These are phyloP conservation scores for Calonectria pseudoturangicola DNA, from an alignment of 2,329 filamentous ascomycete genomes.

Conservation along the genomic window DNA sequence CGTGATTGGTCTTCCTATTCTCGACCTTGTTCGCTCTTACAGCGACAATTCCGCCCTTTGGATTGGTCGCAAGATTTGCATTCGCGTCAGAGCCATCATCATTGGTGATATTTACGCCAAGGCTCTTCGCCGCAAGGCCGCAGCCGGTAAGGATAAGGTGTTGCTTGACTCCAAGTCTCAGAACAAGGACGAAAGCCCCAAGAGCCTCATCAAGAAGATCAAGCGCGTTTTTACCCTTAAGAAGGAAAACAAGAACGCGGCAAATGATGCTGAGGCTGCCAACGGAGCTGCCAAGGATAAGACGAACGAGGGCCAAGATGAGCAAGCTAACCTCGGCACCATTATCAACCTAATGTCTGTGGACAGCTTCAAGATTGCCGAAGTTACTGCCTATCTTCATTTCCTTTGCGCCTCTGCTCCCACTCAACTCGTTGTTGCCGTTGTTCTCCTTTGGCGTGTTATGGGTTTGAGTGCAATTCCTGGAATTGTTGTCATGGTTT, in stretches of 20 bases:
- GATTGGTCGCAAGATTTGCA: slow-evolving; percentile 95
- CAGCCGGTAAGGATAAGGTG: slow-evolving; percentile 83
- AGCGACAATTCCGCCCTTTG: slow-evolving; percentile 91
- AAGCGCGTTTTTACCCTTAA: slow-evolving; percentile 78
- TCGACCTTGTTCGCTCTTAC: slow-evolving; percentile 87
- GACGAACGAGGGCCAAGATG: slow-evolving; percentile 67
- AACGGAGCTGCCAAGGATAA: slow-evolving; percentile 60
- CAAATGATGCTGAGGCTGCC: slow-evolving; percentile 59
- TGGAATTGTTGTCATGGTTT: slow-evolving; percentile 91
- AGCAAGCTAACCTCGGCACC: slow-evolving; percentile 94
- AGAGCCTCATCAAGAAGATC: slow-evolving; percentile 68
- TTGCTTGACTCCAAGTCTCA: slow-evolving; percentile 74
- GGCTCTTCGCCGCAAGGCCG: slow-evolving; percentile 91
- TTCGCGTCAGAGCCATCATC: slow-evolving; percentile 93
- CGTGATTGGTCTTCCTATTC: slow-evolving; percentile 90
- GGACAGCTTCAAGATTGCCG: slow-evolving; percentile 98
- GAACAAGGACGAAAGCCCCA: slow-evolving; percentile 57
- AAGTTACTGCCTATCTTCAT: slow-evolving; percentile 95
- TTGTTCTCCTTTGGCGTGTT: slow-evolving; percentile 89
- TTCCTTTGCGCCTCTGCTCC: slow-evolving; percentile 96
- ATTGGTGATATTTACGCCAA: slow-evolving; percentile 99
- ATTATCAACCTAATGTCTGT: slow-evolving; percentile 99
- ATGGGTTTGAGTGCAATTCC: slow-evolving; percentile 96
- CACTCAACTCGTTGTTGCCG: slow-evolving; percentile 88
- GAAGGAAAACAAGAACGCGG: slow-evolving; percentile 67